phyloP scores from a whole-genome alignment of 768 basidiomycete genomes.

The Paxillus ammoniavirescens region DNA sequence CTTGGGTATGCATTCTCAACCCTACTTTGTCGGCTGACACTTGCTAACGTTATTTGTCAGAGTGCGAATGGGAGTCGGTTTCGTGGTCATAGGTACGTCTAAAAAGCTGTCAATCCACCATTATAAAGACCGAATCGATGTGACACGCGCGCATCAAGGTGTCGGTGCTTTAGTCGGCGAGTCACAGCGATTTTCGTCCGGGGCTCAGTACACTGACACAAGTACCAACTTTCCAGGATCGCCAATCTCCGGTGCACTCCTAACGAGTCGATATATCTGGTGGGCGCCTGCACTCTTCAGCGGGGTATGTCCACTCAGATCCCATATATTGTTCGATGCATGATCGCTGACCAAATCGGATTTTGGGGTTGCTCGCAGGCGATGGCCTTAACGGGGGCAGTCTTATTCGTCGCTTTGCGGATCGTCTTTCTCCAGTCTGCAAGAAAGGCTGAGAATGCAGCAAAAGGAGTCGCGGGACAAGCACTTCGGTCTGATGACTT shows the following conservation, averaged over 20 bases:
- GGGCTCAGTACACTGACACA: too few relatives aligned
- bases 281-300: conserved; percentile 56
- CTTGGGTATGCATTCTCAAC: conserved; percentile 36
- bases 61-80: conserved; percentile 46
- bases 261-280: conserved; percentile 51
- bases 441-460: not conserved
- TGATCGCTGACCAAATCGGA: too few relatives aligned
- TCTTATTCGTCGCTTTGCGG: conserved; percentile 1
- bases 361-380: not conserved
- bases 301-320: conserved; percentile 29
- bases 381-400: not conserved
- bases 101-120: not conserved
- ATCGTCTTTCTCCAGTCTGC: not conserved
- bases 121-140: too few relatives aligned
- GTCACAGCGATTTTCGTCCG: not conserved
- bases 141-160: conserved; percentile 9
- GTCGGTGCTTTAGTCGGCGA: conserved; percentile 22
- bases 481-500: too few relatives aligned
- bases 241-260: conserved; percentile 56
- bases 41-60: conserved; percentile 8
- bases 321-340: too few relatives aligned
- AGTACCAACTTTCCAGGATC: conserved; percentile 39
- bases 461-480: not conserved
- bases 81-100: conserved; percentile 39
- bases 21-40: conserved; percentile 2